Percentiles rank a stretch among this genome's conserved stretches.
These are phyloP conservation scores for Prosopis cineraria DNA, from an alignment of 306 rosid species.

Conservation along the genomic window DNA sequence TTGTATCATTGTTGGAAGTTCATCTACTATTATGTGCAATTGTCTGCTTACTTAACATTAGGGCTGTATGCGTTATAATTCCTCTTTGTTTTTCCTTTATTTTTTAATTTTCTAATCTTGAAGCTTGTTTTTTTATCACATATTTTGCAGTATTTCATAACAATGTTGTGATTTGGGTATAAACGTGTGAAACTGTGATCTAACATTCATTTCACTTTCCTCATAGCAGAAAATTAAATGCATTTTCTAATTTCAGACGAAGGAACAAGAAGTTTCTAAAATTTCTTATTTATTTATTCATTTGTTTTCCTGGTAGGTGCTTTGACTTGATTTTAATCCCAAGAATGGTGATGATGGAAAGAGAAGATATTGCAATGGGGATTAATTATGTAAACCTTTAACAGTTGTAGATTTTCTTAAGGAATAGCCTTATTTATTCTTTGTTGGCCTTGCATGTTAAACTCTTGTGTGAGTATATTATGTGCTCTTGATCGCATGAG, in stretches of 20 bases:
- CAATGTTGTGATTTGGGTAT: constrained; percentile 16
- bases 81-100: background rate
- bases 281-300: background rate
- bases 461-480: constrained; percentile 22
- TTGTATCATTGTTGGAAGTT: background rate
- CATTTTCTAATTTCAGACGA: constrained; percentile 6
- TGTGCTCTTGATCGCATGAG: constrained; percentile 17
- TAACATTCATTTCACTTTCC: constrained; percentile 31
- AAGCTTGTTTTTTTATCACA: background rate
- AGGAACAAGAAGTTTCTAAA: background rate
- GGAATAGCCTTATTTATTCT: constrained; percentile 25
- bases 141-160: constrained; percentile 14
- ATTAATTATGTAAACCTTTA: constrained; percentile 11
- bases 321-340: constrained; percentile 2
- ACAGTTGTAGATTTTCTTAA: constrained; percentile 7
- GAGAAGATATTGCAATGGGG: constrained; percentile 4
- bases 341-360: constrained; percentile 12
- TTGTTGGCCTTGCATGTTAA: constrained; percentile 11
- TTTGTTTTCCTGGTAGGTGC: background rate
- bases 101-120: constrained; percentile 6
- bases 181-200: background rate
- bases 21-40: background rate
- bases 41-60: constrained; percentile 3
- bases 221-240: constrained; percentile 3
- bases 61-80: constrained; percentile 18